Evolutionary conservation across 108 stramenopile species (phyloP).

Genomic region (Discostella pseudostelligera): DNA sequence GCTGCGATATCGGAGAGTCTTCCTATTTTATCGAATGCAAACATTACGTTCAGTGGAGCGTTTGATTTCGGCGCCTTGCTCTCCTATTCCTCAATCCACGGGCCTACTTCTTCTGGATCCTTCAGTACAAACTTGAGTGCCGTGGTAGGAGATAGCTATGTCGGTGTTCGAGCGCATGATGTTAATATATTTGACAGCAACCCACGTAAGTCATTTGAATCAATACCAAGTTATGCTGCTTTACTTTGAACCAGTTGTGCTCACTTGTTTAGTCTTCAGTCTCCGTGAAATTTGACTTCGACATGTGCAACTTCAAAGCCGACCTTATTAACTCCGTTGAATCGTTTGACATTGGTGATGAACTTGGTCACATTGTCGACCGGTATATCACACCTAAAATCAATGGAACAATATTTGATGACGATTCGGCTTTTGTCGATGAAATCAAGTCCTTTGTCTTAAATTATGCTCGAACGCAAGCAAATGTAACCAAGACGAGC

Average conservation of each 20-base stretch:
- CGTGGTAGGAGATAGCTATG: not conserved
- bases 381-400: constrained; percentile 7
- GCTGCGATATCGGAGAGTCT: not conserved
- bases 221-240: not conserved
- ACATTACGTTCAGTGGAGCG: not conserved
- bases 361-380: constrained; percentile 20
- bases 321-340: constrained; percentile 12
- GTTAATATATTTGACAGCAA: constrained; percentile 31
- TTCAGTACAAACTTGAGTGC: constrained; percentile 1
- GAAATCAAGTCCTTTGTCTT: constrained; percentile 20
- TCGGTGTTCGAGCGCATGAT: constrained; percentile 17
- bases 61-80: not conserved
- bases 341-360: constrained; percentile 11
- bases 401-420: not conserved
- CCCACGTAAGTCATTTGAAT: constrained; percentile 20
- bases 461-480: constrained; percentile 3
- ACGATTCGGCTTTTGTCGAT: not conserved
- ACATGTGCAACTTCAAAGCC: constrained; percentile 16
- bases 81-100: constrained; percentile 9
- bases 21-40: not conserved
- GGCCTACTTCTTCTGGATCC: not conserved
- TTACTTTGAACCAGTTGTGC: not conserved
- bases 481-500: not conserved
- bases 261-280: not conserved
- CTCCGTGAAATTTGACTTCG: constrained; percentile 26